These are phyloP conservation scores for Umbelopsis sp. DNA, from an alignment of 371 early-diverging fungal genomes.

Conservation along the genomic window DNA sequence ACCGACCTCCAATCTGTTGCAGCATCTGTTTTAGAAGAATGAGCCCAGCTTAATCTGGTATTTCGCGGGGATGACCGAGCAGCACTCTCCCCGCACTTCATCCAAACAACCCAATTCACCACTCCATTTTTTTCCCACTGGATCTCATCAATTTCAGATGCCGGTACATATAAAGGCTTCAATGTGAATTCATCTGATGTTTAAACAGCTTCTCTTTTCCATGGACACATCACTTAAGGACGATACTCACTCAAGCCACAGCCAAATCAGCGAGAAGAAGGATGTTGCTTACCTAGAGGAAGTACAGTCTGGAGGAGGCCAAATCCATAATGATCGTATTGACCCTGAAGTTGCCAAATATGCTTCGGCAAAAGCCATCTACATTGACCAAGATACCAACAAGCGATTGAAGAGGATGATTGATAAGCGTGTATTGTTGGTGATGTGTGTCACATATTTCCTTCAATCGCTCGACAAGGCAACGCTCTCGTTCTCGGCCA, in stretches of 20 bases:
- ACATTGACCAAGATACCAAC: constrained; percentile 30
- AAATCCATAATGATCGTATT: constrained; percentile 25
- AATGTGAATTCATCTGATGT: too few species aligned
- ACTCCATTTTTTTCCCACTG: too few species aligned
- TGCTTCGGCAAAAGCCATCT: constrained; percentile 21
- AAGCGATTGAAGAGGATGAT: constrained; percentile 25
- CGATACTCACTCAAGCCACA: not conserved
- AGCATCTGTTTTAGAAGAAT: too few species aligned
- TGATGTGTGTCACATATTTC: constrained; percentile 30
- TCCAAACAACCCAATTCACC: too few species aligned
- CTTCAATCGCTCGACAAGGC: constrained; percentile 32
- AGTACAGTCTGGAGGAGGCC: not conserved
- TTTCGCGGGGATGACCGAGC: too few species aligned
- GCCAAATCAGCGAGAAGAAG: not conserved
- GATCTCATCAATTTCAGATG: too few species aligned
- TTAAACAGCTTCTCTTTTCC: too few species aligned
- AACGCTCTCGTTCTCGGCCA: constrained; percentile 30
- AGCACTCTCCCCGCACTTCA: too few species aligned
- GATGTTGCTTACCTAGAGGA: not conserved
- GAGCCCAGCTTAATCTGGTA: too few species aligned
- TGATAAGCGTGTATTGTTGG: constrained; percentile 21
- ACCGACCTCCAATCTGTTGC: too few species aligned
- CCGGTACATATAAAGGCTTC: too few species aligned
- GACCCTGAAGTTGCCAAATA: constrained; percentile 36
- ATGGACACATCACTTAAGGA: too few species aligned